Base-by-base conservation (phyloP, 768 basidiomycete species). In the Brasilioporus rufonigricans region DNA sequence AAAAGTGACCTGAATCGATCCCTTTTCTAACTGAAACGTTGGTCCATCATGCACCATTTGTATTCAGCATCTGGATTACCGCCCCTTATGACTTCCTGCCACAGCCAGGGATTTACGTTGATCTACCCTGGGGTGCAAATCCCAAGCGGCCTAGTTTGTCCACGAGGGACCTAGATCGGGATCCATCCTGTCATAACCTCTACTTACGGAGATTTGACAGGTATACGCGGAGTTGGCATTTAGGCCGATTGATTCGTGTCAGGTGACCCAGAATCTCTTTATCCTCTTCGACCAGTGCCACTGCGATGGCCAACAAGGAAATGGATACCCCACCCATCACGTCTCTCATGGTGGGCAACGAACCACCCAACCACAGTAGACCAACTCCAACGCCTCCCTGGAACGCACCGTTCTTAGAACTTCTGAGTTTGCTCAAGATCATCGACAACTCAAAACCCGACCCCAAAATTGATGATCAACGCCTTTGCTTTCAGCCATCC, bases 241-340 rank as follows among this genome's bases (percentile, higher is more conserved):
- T n/a, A n/a, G n/a, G 56, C 36, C 19, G n/a, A 35, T 45, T 35
- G n/a, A 31, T 50, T 40, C 44, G 10, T 32, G 32, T 56, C 57
- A 56, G 60, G 53, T 55, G 48, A 48, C 32, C 16, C 26, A 32
- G 18, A 27, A 14, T 36, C 2, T 36, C 55, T 49, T 62, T 48
- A 10, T 44, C 47, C 19, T 48, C 46, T 53, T 51, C 43, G 38
- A 43, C 29, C 32, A 44, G 62, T 62, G 53, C 62, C 50, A 65
- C 53, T 45, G 32, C 16, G 26, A 47, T 44, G 46, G 49, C 35
- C 54, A 38, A 44, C 43, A 2, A n/a, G 27, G 27, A 50, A 19
- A 19, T 35, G 26, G 9, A 33, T 13, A 21, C 35, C 18, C 48
- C 50, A 0, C 1, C 12, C 18, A 23, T 60, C 43, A 63, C 63